phyloP scores from a whole-genome alignment of 2,329 filamentous ascomycete genomes.

The Penicillium polonicum region DNA sequence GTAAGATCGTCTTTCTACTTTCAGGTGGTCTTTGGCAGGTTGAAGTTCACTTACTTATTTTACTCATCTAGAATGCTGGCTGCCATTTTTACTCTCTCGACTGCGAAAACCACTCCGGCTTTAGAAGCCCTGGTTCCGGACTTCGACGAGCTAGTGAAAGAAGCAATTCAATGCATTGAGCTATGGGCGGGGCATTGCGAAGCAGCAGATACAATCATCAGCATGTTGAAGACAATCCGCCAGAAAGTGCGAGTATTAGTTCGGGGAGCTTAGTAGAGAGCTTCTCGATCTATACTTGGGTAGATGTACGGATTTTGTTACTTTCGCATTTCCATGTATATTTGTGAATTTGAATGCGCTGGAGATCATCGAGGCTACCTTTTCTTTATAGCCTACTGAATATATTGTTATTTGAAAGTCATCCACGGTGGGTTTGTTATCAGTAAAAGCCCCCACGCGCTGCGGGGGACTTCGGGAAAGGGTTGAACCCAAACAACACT shows the following conservation, averaged over 20 bases:
- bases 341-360: neutral
- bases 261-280: neutral
- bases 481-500: neutral
- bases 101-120: constrained; percentile 17
- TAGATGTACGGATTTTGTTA: neutral
- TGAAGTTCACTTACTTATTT: neutral
- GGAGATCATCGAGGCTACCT: neutral
- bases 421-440: neutral
- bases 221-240: constrained; percentile 18
- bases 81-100: constrained; percentile 18
- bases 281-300: neutral
- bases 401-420: neutral
- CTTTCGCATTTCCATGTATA: neutral
- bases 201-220: constrained; percentile 15
- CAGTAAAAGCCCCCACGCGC: neutral
- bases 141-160: constrained; percentile 14
- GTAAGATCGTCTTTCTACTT: constrained; percentile 3
- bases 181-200: constrained; percentile 16
- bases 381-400: neutral
- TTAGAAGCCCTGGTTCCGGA: constrained; percentile 15
- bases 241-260: constrained; percentile 13
- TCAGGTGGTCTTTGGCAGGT: neutral
- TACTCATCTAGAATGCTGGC: constrained; percentile 12
- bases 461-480: neutral
- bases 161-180: constrained; percentile 13